A percentile compares a stretch with the other conserved stretches of the same genome.
Conservation (phyloP, 164 flowering plant genomes). For the Chimonanthus praecox region DNA sequence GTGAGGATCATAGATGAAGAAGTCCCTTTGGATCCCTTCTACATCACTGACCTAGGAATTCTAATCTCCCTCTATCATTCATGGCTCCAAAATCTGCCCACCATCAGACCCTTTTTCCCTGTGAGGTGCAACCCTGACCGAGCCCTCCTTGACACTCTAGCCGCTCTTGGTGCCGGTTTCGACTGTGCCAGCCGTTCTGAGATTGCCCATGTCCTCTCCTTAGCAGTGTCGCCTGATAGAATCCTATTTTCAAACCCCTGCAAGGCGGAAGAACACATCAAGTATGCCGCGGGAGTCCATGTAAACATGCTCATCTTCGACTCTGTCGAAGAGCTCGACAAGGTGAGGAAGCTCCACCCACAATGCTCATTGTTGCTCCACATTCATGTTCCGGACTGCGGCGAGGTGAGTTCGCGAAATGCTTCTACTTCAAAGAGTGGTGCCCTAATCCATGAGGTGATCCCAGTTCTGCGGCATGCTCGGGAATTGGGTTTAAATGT, state of each 20-base stretch:
- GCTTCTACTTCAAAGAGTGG: neutral
- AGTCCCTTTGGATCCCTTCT: conserved; percentile 2
- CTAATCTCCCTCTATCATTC: neutral
- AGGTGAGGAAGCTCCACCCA: conserved; percentile 4
- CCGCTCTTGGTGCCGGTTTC: conserved; percentile 14
- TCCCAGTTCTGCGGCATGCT: conserved; percentile 3
- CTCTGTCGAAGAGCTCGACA: conserved; percentile 8
- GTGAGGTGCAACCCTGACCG: conserved; percentile 15
- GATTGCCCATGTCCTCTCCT: neutral
- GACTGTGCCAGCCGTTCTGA: conserved; percentile 14
- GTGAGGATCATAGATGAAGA: neutral
- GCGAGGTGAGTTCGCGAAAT: neutral
- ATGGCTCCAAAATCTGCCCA: conserved; percentile 4
- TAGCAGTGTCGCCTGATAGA: conserved; percentile 1
- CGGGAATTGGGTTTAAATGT: conserved; percentile 1
- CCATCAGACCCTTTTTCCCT: conserved; percentile 8
- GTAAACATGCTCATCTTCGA: conserved; percentile 7
- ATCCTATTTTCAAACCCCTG: conserved; percentile 9
- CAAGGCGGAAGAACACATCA: conserved; percentile 6
- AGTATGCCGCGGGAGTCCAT: conserved; percentile 7
- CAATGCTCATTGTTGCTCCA: conserved; percentile 4
- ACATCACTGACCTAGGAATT: conserved; percentile 4
- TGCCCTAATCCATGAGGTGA: conserved; percentile 1
- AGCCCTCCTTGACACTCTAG: conserved; percentile 2
- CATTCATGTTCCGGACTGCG: neutral